Conservation (phyloP, 495 filamentous ascomycete genomes). For the Tuber indicum region DNA sequence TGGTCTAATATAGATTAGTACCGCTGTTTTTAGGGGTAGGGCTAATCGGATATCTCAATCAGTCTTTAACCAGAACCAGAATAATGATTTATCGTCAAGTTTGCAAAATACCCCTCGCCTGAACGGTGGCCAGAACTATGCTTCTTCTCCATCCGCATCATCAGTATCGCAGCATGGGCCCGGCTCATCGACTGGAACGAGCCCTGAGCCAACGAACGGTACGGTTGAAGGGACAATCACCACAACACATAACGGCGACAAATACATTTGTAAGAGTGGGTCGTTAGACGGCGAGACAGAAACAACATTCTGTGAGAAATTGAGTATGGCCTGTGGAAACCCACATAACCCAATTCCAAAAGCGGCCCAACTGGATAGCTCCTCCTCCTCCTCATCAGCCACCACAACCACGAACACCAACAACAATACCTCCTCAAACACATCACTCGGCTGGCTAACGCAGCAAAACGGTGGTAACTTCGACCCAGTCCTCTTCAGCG, state of each 20-base stretch:
- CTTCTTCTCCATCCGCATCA: conserved; percentile 55
- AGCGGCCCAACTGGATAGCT: conserved; percentile 8
- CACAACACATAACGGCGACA: conserved; percentile 33
- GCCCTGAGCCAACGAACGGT: conserved; percentile 54
- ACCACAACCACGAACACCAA: conserved; percentile 14
- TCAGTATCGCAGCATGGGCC: conserved; percentile 59
- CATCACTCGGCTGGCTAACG: conserved; percentile 66
- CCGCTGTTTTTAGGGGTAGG: not conserved
- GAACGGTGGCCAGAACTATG: conserved; percentile 42
- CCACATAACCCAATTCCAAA: conserved; percentile 60
- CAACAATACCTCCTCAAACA: conserved; percentile 15
- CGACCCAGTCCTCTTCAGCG: conserved; percentile 84
- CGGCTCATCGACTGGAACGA: conserved; percentile 81
- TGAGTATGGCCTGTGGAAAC: conserved; percentile 67
- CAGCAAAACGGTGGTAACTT: conserved; percentile 84
- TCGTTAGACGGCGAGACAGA: conserved; percentile 41
- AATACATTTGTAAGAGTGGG: conserved; percentile 40
- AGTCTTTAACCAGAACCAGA: conserved; percentile 42
- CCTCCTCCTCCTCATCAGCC: conserved; percentile 34
- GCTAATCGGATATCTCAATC: conserved; percentile 1
- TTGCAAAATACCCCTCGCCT: conserved; percentile 37
- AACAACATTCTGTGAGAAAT: conserved; percentile 59
- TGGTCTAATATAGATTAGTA: not conserved
- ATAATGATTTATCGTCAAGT: conserved; percentile 33
- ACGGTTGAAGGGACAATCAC: conserved; percentile 37